Conservation (phyloP, 257 asterid genomes). For the Solanum bukasovii region DNA sequence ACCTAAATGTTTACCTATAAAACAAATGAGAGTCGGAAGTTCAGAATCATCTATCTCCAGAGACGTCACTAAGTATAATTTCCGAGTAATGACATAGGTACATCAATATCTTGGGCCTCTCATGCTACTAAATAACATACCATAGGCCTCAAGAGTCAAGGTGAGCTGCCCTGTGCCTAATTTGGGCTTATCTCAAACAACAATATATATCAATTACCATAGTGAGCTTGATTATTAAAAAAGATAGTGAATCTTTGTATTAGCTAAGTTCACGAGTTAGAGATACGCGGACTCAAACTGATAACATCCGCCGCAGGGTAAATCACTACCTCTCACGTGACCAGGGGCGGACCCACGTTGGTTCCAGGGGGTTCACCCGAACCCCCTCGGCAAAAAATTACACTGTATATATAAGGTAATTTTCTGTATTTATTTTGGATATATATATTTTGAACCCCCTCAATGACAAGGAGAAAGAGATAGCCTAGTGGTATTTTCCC, state of each 20-base stretch:
- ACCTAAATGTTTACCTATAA: neutral
- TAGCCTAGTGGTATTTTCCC: too few species aligned
- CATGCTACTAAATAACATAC: neutral
- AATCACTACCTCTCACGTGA: neutral
- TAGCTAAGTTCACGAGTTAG: neutral
- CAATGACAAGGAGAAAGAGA: too few species aligned
- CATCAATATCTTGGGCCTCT: neutral
- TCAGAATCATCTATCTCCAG: neutral
- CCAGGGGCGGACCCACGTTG: too few species aligned
- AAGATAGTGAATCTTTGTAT: neutral
- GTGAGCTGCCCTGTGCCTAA: too few species aligned
- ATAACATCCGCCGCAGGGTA: neutral
- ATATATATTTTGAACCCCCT: too few species aligned
- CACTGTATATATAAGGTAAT: too few species aligned
- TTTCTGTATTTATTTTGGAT: too few species aligned
- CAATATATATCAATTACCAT: neutral
- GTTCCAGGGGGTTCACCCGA: too few species aligned
- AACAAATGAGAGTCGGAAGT: neutral
- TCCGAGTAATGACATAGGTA: neutral
- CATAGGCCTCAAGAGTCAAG: neutral
- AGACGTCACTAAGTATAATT: neutral
- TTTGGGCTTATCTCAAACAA: neutral
- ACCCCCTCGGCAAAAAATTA: too few species aligned
- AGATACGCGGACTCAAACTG: neutral
- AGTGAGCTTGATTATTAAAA: neutral